Conservation (phyloP, 768 basidiomycete species). For the Pisolithus microcarpus region DNA sequence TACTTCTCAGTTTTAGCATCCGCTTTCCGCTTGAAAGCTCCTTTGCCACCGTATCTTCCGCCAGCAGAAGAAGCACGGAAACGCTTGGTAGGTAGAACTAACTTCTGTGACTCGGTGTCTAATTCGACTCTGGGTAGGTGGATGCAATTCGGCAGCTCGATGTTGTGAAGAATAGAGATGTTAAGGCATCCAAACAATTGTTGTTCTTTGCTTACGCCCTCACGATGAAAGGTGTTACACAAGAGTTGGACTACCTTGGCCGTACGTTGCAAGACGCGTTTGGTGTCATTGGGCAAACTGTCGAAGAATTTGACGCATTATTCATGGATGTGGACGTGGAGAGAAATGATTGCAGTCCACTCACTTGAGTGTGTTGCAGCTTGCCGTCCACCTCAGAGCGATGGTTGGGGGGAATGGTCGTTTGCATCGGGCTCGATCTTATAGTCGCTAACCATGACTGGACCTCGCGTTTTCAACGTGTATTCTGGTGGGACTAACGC, state of each 20-base stretch:
- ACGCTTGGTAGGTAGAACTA: slow-evolving; percentile 50
- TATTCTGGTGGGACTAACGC: not conserved
- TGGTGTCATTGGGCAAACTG: slow-evolving; percentile 81
- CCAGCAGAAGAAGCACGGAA: slow-evolving; percentile 83
- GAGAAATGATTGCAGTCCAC: slow-evolving; percentile 1
- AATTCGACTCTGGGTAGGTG: slow-evolving; percentile 43
- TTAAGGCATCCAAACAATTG: slow-evolving; percentile 75
- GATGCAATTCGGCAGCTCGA: slow-evolving; percentile 76
- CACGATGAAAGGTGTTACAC: slow-evolving; percentile 90
- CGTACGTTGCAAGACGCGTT: slow-evolving; percentile 79
- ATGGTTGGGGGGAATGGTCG: not conserved
- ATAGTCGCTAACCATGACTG: not conserved
- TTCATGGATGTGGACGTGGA: slow-evolving; percentile 34
- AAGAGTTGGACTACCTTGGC: slow-evolving; percentile 81
- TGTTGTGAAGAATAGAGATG: slow-evolving; percentile 80
- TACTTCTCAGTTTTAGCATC: slow-evolving; percentile 77
- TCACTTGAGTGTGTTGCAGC: slow-evolving; percentile 10
- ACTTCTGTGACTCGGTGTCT: not conserved
- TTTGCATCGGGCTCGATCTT: not conserved
- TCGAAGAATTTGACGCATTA: slow-evolving; percentile 76
- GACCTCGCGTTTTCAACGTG: not conserved
- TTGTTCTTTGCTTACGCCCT: slow-evolving; percentile 92
- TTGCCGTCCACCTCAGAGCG: not conserved
- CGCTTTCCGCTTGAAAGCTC: slow-evolving; percentile 79
- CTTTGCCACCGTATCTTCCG: slow-evolving; percentile 93